Percentiles rank a stretch among this genome's conserved stretches.
These are phyloP conservation scores for Monosporascus sp. DNA, from an alignment of 2,329 filamentous ascomycete genomes.

Conservation along the genomic window DNA sequence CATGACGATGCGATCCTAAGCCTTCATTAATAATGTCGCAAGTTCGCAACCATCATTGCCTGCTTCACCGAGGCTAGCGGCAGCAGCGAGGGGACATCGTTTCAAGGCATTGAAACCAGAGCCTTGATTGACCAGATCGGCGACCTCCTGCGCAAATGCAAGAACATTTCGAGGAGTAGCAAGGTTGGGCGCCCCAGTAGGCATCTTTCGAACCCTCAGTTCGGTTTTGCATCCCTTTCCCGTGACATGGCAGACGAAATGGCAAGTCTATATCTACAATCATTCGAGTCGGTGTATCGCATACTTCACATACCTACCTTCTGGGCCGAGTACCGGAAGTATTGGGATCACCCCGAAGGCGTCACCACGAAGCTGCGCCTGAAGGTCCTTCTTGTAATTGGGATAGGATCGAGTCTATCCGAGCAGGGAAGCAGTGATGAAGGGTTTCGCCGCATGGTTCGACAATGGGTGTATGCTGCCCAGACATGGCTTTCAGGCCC, in stretches of 20 bases:
- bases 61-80: constrained; percentile 23
- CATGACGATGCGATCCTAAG: background rate
- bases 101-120: constrained; percentile 17
- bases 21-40: constrained; percentile 3
- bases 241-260: constrained; percentile 34
- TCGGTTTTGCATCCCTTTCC: constrained; percentile 20
- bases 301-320: constrained; percentile 51
- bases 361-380: constrained; percentile 22
- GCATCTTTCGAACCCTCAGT: constrained; percentile 14
- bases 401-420: constrained; percentile 32
- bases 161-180: constrained; percentile 24
- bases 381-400: constrained; percentile 36
- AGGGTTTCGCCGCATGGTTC: constrained; percentile 22
- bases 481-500: constrained; percentile 37
- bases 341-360: constrained; percentile 35
- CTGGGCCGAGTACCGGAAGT: constrained; percentile 40
- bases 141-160: constrained; percentile 28
- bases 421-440: constrained; percentile 17
- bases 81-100: constrained; percentile 9
- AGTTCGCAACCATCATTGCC: constrained; percentile 24
- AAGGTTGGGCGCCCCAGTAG: constrained; percentile 31
- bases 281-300: constrained; percentile 45
- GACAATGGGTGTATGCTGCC: constrained; percentile 36
- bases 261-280: constrained; percentile 41
- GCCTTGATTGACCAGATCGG: constrained; percentile 20